These are phyloP conservation scores for Raphanus hybrid DNA, from an alignment of 441 rosid genomes.

Conservation along the genomic window DNA sequence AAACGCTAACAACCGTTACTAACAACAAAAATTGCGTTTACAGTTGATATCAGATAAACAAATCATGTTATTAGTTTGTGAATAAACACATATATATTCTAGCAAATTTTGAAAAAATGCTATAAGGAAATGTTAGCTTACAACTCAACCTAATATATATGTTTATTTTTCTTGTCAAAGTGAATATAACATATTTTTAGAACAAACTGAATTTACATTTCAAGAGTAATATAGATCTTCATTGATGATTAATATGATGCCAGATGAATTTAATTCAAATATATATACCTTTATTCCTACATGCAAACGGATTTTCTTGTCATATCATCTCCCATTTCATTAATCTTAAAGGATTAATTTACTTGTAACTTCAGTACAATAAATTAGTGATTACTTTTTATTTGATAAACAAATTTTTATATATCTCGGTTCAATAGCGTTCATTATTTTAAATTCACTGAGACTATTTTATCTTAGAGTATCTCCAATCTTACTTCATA, in stretches of 20 bases:
- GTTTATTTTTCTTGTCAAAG: too few relatives aligned
- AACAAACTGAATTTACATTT: neutral
- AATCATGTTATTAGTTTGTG: too few relatives aligned
- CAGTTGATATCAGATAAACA: too few relatives aligned
- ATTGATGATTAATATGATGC: neutral
- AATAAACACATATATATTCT: neutral
- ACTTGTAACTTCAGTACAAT: neutral
- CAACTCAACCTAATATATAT: neutral
- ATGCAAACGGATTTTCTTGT: neutral
- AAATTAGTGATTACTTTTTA: neutral
- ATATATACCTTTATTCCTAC: neutral
- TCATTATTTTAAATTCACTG: neutral
- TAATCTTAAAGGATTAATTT: neutral
- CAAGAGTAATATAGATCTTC: neutral
- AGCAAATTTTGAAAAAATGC: neutral
- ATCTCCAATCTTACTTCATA: too few relatives aligned
- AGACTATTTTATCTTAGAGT: neutral
- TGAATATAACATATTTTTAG: neutral
- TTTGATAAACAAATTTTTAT: neutral
- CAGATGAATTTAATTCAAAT: neutral
- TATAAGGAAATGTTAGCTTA: neutral
- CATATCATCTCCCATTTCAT: neutral
- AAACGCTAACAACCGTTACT: too few relatives aligned
- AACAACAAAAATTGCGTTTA: too few relatives aligned
- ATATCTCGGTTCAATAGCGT: neutral